Evolutionary conservation across 1,284 basidiomycete genomes (phyloP), one percentile per base, ranked within the genome.

Genomic region (Prillingera fragicola): DNA sequence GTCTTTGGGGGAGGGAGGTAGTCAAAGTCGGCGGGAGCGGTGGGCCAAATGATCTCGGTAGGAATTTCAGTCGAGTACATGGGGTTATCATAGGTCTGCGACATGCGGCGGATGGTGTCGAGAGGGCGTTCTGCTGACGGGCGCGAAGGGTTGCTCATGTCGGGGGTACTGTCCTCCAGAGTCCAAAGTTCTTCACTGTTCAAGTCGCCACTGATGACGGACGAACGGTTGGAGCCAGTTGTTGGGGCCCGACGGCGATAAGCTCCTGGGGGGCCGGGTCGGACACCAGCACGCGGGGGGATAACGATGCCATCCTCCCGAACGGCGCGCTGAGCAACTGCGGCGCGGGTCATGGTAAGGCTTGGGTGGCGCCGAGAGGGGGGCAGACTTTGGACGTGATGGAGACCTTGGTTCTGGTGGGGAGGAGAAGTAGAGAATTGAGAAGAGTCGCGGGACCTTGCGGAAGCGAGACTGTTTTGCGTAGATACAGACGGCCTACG

Each of bases 91-190:
- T 52, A 47, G 8, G 55, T 47, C 40, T 52, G 56, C 36, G 56
- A 61, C 52, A 66, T 56, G 18, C 67, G 49, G 37, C 62, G 45
- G 3, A 70, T 52, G 1, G 70, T 72, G 50, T 70, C 67, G 19
- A 72, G 48, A 3, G 70, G 70, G 28, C 64, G 52, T 49, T 72
- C 70, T 8, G 53, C 53, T 9, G 65, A 55, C 19, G 48, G 47
- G 8, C 63, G 56, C 32, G 47, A 51, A 1, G 70, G 70, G 50
- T 72, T 72, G 50, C 63, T 67, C 60, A 66, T 52, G 54, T 72
- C 70, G 8, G 67, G 63, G 2, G 55, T 46, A 21, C 56, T 53
- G 38, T 56, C 53, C 19, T 59, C 64, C 32, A 69, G 40, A 2
- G 43, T 32, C 67, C 67, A 69, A 18, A 69, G 48, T 24, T 69